Percentiles rank a stretch among this genome's conserved stretches.
phyloP scores from a whole-genome alignment of 2,329 filamentous ascomycete genomes.

The Xylariaceae sp. region DNA sequence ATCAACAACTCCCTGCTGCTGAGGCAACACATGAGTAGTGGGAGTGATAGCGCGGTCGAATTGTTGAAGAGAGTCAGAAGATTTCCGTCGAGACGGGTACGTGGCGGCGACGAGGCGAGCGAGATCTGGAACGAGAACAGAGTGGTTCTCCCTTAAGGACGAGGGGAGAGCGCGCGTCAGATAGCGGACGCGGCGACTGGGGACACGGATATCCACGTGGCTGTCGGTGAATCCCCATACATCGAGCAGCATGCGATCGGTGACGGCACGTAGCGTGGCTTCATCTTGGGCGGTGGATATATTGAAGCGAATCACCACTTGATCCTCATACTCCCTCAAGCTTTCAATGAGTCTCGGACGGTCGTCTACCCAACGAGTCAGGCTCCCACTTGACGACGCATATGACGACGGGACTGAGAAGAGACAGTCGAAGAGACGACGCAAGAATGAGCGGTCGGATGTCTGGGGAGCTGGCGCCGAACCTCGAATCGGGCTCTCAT shows the following conservation, averaged over 20 bases:
- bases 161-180: conserved; percentile 72
- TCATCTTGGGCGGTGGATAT: conserved; percentile 46
- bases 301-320: conserved; percentile 88
- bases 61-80: conserved; percentile 14
- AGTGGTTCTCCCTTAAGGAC: conserved; percentile 66
- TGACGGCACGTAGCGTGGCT: conserved; percentile 27
- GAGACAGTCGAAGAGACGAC: conserved; percentile 23
- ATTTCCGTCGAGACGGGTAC: conserved; percentile 48
- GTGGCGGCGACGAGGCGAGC: conserved; percentile 71
- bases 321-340: conserved; percentile 59
- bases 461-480: neutral
- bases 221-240: conserved; percentile 80
- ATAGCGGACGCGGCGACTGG: conserved; percentile 69
- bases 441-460: conserved; percentile 25
- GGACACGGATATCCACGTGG: conserved; percentile 79
- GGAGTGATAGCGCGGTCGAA: conserved; percentile 30
- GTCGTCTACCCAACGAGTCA: conserved; percentile 26
- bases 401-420: conserved; percentile 20
- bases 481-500: neutral
- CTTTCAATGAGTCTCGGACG: conserved; percentile 30
- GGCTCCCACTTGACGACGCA: conserved; percentile 19
- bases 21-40: conserved; percentile 28
- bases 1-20: conserved; percentile 46
- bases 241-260: conserved; percentile 66
- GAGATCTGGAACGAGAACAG: conserved; percentile 73